Conservation (phyloP, 495 filamentous ascomycete species). For the Lepidopterella palustris region DNA sequence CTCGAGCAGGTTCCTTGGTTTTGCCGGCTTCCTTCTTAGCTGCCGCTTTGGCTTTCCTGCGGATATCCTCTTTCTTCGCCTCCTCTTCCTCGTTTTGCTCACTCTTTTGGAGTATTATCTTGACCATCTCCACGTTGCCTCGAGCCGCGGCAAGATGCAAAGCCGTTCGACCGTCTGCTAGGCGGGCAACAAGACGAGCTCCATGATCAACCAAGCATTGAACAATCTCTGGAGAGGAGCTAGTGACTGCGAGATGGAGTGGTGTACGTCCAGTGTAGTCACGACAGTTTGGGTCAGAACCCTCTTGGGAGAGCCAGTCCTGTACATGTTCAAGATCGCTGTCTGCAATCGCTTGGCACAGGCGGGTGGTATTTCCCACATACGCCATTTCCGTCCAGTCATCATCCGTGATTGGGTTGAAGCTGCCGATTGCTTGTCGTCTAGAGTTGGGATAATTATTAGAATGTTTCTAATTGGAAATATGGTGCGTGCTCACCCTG, state of each 20-base stretch:
- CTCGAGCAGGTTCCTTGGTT: conserved; percentile 28
- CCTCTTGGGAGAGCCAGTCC: conserved; percentile 58
- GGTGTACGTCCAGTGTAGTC: conserved; percentile 80
- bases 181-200: conserved; percentile 61
- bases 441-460: too few species aligned
- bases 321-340: conserved; percentile 58
- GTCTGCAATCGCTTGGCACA: conserved; percentile 74
- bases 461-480: too few species aligned
- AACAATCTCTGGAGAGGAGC: conserved; percentile 62
- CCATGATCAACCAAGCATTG: conserved; percentile 62
- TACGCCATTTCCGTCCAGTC: conserved; percentile 79
- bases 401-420: conserved; percentile 72
- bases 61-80: conserved; percentile 49
- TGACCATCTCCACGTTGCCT: conserved; percentile 61
- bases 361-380: conserved; percentile 58
- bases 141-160: conserved; percentile 68
- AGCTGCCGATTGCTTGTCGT: conserved; percentile 62
- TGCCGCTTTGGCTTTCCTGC: conserved; percentile 34
- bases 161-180: conserved; percentile 72
- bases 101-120: conserved; percentile 62
- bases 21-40: conserved; percentile 15
- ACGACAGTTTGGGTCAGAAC: conserved; percentile 53
- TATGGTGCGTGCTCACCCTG: too few species aligned
- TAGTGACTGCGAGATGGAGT: conserved; percentile 65
- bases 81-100: conserved; percentile 62